phyloP scores from a whole-genome alignment of 768 basidiomycete genomes.

The Amanita muscaria region DNA sequence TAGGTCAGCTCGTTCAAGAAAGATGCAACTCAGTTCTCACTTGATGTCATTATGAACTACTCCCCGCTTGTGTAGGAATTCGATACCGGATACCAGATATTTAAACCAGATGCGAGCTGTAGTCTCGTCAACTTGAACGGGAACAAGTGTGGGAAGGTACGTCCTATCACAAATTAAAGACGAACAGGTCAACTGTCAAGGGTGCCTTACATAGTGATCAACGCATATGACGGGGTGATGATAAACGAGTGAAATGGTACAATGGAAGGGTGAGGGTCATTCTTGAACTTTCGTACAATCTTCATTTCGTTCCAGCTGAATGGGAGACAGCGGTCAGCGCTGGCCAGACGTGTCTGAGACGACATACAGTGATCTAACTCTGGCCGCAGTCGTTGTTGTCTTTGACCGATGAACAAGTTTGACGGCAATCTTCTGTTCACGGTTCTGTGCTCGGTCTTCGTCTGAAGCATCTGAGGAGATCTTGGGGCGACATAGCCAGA shows the following conservation, averaged over 20 bases:
- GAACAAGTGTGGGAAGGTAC: constrained; percentile 76
- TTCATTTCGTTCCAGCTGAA: constrained; percentile 96
- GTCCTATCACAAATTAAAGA: constrained; percentile 44
- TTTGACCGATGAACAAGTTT: constrained; percentile 91
- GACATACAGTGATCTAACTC: constrained; percentile 79
- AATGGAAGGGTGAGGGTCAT: constrained; percentile 84
- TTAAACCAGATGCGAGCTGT: constrained; percentile 78
- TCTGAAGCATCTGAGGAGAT: constrained; percentile 26
- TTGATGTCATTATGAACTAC: constrained; percentile 94
- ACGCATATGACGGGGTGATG: constrained; percentile 82
- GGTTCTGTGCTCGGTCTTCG: constrained; percentile 27
- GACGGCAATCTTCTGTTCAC: constrained; percentile 65
- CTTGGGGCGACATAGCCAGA: constrained; percentile 72
- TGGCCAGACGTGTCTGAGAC: neutral
- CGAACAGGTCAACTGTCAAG: neutral
- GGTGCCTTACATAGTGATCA: constrained; percentile 78
- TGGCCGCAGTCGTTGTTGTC: constrained; percentile 77
- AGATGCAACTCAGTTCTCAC: constrained; percentile 25
- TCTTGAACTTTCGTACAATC: constrained; percentile 77
- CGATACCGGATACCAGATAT: constrained; percentile 71
- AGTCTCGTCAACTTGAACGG: constrained; percentile 77
- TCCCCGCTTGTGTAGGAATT: constrained; percentile 76
- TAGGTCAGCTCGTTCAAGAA: neutral
- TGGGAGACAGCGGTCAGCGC: neutral
- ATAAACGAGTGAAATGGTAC: constrained; percentile 92